A percentile compares a stretch with the other conserved stretches of the same genome.
These are phyloP conservation scores for Verticillium longisporum DNA, from an alignment of 2,329 filamentous ascomycete species.

Conservation along the genomic window DNA sequence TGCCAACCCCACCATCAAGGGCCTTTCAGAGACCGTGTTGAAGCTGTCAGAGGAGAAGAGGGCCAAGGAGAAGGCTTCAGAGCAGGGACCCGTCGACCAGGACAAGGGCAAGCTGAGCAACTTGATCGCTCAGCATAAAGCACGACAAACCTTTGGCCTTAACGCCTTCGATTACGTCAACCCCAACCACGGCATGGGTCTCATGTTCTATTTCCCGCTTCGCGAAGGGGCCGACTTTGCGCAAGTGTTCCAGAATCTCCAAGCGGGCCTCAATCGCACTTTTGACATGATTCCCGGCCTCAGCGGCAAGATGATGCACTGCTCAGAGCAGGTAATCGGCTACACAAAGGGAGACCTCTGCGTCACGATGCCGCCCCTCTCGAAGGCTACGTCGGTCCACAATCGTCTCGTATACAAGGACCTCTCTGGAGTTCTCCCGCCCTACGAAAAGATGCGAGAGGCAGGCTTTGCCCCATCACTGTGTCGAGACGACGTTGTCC, in stretches of 20 bases:
- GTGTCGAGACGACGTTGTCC: not conserved
- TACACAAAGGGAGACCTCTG: conserved; percentile 18
- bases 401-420: not conserved
- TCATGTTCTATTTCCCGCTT: conserved; percentile 26
- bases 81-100: not conserved
- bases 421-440: conserved; percentile 12
- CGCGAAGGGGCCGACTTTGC: conserved; percentile 16
- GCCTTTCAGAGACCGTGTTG: conserved; percentile 17
- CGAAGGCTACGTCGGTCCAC: not conserved
- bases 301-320: conserved; percentile 24
- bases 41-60: conserved; percentile 7
- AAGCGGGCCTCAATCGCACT: conserved; percentile 24
- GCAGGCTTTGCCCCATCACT: conserved; percentile 14
- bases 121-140: conserved; percentile 14
- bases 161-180: conserved; percentile 24
- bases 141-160: conserved; percentile 18
- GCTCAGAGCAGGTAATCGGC: conserved; percentile 19
- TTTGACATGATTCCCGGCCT: conserved; percentile 28
- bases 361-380: conserved; percentile 11
- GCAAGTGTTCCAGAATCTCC: conserved; percentile 21
- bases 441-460: conserved; percentile 16
- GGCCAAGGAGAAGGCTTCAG: conserved; percentile 4
- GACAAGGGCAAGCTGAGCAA: conserved; percentile 9
- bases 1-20: conserved; percentile 20
- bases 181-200: conserved; percentile 21